phyloP scores from a whole-genome alignment of 2,329 filamentous ascomycete species.

The Ophiostoma novo-ulmi region DNA sequence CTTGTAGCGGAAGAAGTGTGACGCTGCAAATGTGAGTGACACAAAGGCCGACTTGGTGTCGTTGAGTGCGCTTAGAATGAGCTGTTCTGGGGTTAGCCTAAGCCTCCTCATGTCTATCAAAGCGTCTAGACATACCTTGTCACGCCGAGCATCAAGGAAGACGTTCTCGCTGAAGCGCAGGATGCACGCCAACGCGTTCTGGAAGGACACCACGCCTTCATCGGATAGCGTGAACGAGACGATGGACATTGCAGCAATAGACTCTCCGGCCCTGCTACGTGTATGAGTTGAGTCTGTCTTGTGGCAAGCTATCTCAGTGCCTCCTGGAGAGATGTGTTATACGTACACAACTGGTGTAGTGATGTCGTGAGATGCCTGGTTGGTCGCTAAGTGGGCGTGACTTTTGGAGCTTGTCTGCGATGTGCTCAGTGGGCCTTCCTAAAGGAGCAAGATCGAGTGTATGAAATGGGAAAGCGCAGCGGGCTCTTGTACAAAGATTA shows the following conservation, averaged over 20 bases:
- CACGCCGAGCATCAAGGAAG: constrained; percentile 64
- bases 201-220: constrained; percentile 63
- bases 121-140: constrained; percentile 48
- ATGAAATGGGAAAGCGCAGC: not conserved
- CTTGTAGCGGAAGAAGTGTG: constrained; percentile 66
- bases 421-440: constrained; percentile 5
- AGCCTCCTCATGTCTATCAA: not conserved
- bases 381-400: not conserved
- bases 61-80: constrained; percentile 70
- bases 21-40: constrained; percentile 62
- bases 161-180: constrained; percentile 77
- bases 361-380: not conserved
- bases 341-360: not conserved
- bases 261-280: not conserved
- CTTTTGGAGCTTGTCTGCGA: not conserved
- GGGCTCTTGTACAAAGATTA: not conserved
- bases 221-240: constrained; percentile 69
- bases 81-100: constrained; percentile 39
- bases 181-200: constrained; percentile 69
- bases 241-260: constrained; percentile 46
- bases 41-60: constrained; percentile 76
- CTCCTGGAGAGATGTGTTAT: not conserved
- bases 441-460: not conserved
- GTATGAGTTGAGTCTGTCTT: not conserved
- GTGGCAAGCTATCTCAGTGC: not conserved